phyloP scores from a whole-genome alignment of 768 basidiomycete species.

The Lactarius quietus region DNA sequence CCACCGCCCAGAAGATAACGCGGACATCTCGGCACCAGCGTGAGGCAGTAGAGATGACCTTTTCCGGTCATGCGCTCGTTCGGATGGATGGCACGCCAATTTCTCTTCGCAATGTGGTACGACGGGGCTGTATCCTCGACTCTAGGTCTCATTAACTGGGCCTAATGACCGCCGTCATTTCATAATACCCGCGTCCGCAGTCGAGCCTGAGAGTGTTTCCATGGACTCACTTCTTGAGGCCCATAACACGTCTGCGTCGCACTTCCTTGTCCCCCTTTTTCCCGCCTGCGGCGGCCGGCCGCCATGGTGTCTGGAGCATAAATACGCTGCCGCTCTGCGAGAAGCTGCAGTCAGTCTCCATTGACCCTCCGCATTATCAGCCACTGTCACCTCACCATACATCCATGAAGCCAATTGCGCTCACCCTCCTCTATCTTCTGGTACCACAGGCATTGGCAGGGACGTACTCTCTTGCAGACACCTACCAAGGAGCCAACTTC shows the following conservation, averaged over 20 bases:
- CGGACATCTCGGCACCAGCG: not conserved
- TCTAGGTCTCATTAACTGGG: not conserved
- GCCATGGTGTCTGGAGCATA: not conserved
- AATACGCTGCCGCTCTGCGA: conserved; percentile 2
- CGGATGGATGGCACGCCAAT: not conserved
- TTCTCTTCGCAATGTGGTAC: not conserved
- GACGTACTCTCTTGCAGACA: conserved; percentile 13
- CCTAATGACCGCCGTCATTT: not conserved
- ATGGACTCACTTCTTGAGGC: not conserved
- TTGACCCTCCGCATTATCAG: not conserved
- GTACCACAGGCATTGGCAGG: not conserved
- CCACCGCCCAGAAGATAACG: not conserved
- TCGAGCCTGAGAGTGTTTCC: not conserved
- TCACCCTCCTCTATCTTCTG: not conserved
- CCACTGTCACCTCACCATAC: not conserved
- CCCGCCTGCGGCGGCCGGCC: too few relatives aligned
- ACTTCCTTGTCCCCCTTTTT: not conserved
- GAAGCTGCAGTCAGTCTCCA: not conserved
- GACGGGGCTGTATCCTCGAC: not conserved
- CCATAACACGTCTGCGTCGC: not conserved
- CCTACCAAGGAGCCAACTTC: conserved; percentile 15
- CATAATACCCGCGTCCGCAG: not conserved
- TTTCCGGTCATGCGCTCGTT: not conserved
- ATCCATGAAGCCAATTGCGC: not conserved
- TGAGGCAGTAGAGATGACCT: not conserved